phyloP scores from a whole-genome alignment of 257 asterid species.

The Ilex aquifolium region DNA sequence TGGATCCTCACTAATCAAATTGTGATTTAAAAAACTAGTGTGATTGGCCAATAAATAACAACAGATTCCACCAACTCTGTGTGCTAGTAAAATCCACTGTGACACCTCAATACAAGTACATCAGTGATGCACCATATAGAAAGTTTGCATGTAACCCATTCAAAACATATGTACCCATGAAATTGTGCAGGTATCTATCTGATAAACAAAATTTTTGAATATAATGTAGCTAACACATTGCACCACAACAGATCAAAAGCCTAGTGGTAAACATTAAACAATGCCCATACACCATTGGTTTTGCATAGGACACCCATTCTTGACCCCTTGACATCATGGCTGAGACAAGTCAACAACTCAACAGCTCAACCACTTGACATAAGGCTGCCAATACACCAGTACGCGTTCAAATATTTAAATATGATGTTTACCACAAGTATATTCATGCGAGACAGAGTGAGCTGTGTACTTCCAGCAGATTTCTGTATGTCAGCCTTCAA shows the following conservation, averaged over 20 bases:
- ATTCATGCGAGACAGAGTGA: slow-evolving; percentile 85
- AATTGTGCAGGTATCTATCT: background rate
- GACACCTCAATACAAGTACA: background rate
- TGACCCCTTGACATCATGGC: too few species aligned
- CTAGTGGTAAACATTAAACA: background rate
- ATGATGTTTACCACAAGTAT: slow-evolving; percentile 73
- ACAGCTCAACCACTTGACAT: too few species aligned
- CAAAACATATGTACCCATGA: background rate
- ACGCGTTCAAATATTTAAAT: background rate
- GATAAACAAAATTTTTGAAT: too few species aligned
- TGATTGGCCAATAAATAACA: too few species aligned
- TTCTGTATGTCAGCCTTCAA: slow-evolving; percentile 65
- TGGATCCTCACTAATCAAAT: too few species aligned
- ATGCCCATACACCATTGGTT: background rate
- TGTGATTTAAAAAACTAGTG: too few species aligned
- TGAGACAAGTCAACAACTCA: too few species aligned
- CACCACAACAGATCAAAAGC: background rate
- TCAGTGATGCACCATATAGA: background rate
- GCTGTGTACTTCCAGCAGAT: slow-evolving; percentile 61
- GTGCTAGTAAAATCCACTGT: background rate
- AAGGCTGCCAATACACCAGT: too few species aligned
- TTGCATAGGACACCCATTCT: too few species aligned
- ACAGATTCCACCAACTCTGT: background rate
- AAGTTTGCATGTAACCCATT: background rate
- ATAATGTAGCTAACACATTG: background rate